Conservation (phyloP, 1,284 basidiomycete species). For the Ganoderma resinaceum region DNA sequence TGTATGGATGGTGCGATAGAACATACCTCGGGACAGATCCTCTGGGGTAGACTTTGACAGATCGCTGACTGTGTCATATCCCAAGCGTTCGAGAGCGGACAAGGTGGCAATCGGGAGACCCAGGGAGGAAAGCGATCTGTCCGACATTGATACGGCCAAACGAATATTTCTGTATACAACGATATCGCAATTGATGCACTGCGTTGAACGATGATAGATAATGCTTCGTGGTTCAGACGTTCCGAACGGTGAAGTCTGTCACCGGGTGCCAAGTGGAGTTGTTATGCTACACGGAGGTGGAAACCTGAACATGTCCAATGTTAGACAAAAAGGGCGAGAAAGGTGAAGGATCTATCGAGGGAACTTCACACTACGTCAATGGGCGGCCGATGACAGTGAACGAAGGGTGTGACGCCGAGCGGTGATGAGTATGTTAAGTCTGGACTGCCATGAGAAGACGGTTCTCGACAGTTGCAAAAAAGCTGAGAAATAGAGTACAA, state of each 20-base stretch:
- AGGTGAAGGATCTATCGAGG: slow-evolving; percentile 2
- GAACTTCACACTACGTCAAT: slow-evolving; percentile 2
- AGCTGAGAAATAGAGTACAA: neutral
- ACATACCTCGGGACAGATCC: slow-evolving; percentile 51
- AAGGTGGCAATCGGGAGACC: slow-evolving; percentile 46
- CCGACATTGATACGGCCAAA: slow-evolving; percentile 32
- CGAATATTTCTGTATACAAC: neutral
- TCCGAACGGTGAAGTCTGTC: neutral
- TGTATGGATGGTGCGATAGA: slow-evolving; percentile 6
- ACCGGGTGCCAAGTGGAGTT: neutral
- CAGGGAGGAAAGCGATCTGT: slow-evolving; percentile 45
- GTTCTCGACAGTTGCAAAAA: neutral
- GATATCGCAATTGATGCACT: neutral
- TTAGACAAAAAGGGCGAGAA: neutral
- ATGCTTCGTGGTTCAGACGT: neutral
- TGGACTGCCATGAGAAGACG: neutral
- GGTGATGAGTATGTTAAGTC: neutral
- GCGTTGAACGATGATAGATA: neutral
- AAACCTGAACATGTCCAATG: neutral
- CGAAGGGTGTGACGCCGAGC: neutral
- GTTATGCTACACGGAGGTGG: neutral
- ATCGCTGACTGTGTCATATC: slow-evolving; percentile 59
- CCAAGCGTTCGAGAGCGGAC: slow-evolving; percentile 52
- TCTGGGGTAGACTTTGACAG: slow-evolving; percentile 48
- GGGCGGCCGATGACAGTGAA: slow-evolving; percentile 1